These are phyloP conservation scores for Mycena haematopus DNA, from an alignment of 768 basidiomycete species.

Conservation along the genomic window DNA sequence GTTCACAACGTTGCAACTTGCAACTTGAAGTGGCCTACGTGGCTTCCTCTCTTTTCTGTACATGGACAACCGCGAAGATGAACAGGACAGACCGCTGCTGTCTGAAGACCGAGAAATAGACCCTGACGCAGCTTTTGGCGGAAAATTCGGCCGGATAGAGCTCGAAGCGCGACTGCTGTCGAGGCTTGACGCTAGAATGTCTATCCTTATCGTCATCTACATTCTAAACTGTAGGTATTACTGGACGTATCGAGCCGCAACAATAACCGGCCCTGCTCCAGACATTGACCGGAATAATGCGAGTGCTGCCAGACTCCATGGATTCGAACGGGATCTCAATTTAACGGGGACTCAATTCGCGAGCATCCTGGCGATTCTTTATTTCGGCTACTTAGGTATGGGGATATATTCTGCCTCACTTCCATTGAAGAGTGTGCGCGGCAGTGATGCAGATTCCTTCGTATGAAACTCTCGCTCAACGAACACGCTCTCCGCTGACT, in stretches of 20 bases:
- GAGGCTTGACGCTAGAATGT: slow-evolving; percentile 60
- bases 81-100: slow-evolving; percentile 19
- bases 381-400: slow-evolving; percentile 61
- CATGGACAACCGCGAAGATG: slow-evolving; percentile 16
- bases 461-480: slow-evolving; percentile 42
- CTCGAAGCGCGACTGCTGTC: slow-evolving; percentile 47
- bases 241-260: neutral
- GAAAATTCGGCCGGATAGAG: slow-evolving; percentile 23
- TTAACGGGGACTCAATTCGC: slow-evolving; percentile 67
- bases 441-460: slow-evolving; percentile 73
- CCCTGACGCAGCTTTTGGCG: slow-evolving; percentile 38
- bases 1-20: too few species aligned
- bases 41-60: neutral
- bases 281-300: slow-evolving; percentile 79
- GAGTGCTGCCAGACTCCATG: slow-evolving; percentile 69
- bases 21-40: too few species aligned
- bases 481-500: slow-evolving; percentile 6
- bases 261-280: slow-evolving; percentile 17
- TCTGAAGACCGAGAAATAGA: slow-evolving; percentile 27
- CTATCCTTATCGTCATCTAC: slow-evolving; percentile 51
- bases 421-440: neutral
- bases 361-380: slow-evolving; percentile 65
- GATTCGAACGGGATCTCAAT: slow-evolving; percentile 67
- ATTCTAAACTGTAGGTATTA: slow-evolving; percentile 48
- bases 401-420: neutral